phyloP scores from a whole-genome alignment of 495 filamentous ascomycete genomes.

The Aspergillus asperescens region DNA sequence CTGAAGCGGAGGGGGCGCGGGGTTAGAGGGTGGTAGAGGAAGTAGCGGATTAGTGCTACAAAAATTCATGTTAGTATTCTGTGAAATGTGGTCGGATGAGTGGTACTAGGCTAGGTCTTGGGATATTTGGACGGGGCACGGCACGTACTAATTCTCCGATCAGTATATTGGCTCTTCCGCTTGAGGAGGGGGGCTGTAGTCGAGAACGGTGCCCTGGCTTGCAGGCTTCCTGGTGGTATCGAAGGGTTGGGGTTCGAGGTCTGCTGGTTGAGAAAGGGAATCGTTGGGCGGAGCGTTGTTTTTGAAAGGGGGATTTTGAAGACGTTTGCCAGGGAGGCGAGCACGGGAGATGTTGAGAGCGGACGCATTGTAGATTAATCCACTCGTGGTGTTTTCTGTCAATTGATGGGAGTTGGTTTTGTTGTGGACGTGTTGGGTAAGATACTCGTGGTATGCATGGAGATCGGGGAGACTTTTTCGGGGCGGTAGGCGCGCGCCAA shows the following conservation, averaged over 20 bases:
- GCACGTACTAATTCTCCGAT: constrained; percentile 44
- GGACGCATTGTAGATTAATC: constrained; percentile 30
- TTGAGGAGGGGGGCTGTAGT: constrained; percentile 37
- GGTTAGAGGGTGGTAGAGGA: constrained; percentile 57
- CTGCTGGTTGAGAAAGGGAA: constrained; percentile 9
- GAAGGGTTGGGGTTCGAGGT: too few relatives aligned
- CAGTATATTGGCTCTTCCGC: constrained; percentile 32
- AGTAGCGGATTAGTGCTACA: constrained; percentile 56
- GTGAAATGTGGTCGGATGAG: neutral
- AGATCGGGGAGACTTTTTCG: constrained; percentile 11
- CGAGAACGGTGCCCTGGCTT: constrained; percentile 31
- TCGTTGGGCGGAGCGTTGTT: constrained; percentile 27
- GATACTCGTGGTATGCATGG: constrained; percentile 1
- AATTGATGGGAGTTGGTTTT: constrained; percentile 7
- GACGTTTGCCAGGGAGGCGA: constrained; percentile 43
- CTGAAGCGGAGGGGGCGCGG: constrained; percentile 80
- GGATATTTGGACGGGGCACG: neutral
- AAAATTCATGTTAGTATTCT: neutral
- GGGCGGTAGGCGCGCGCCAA: constrained; percentile 37
- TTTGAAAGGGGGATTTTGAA: constrained; percentile 40
- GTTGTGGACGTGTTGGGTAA: constrained; percentile 15
- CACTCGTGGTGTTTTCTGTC: constrained; percentile 2
- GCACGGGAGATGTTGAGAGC: constrained; percentile 34
- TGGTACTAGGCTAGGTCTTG: neutral
- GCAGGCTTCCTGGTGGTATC: constrained; percentile 24